Base-by-base conservation (phyloP, 129 eudicot genomes). In the Flaveria linearis region DNA sequence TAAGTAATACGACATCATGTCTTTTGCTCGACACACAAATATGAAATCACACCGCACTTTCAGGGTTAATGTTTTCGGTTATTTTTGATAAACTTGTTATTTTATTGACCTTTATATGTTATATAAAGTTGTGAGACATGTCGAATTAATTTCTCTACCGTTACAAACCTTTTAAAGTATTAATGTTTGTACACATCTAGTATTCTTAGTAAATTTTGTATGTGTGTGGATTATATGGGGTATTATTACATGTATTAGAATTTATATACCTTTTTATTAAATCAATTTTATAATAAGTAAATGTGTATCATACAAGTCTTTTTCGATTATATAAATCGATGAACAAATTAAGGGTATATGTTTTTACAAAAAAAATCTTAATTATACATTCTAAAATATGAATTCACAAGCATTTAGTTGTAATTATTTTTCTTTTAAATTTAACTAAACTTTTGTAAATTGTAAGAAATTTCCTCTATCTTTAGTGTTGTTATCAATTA, bases 61-160 rank as follows among this genome's bases (percentile, higher is more conserved):
- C 39, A 18, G 76, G 79, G 56, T 5, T 75, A 39, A 0, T 74
- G 80, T 68, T 80, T 74, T 69, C 73, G 64, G 84, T 68, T 74
- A 80, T 58, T 36, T 68, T 68, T 65, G 25, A 55, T 73, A 41
- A 15, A 51, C 23, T 22, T 47, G 43, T 56, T 15, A 20, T 73
- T 53, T 36, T 26, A 53, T 55, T 8, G 49, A 26, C 68, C 23
- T 12, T 42, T 56, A 74, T 66, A 45, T 75, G 70, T 67, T 66
- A 56, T 7, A 56, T 68, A 70, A 16, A 28, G 30, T 51, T 6
- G 67, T 66, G 58, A 22, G 42, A 50, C 66, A 50, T 20, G 22
- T 36, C 18, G 3, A 9, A 20, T 39, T 61, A 61, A 63, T 63
- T 63, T 68, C 42, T 68, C 23, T 49, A 60, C n/a, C 67, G 72